Conservation (phyloP, 2,329 filamentous ascomycete species). For the Neofusicoccum parvum region DNA sequence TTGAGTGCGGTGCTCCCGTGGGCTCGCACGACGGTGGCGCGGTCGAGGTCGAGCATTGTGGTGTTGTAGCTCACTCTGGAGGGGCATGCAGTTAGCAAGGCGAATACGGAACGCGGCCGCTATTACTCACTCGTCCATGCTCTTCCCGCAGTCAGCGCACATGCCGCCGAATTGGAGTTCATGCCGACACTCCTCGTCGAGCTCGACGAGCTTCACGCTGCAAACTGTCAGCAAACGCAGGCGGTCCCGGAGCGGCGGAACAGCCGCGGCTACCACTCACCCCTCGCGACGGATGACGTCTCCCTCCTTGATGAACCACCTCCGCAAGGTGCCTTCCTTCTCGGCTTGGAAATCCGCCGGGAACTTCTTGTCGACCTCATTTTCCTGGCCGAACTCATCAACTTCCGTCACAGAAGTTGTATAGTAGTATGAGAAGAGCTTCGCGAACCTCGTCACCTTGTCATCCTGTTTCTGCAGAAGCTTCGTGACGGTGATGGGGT, state of each 20-base stretch:
- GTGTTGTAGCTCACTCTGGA: slow-evolving; percentile 73
- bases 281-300: slow-evolving; percentile 48
- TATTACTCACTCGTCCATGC: slow-evolving; percentile 77
- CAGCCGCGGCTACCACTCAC: slow-evolving; percentile 1
- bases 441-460: slow-evolving; percentile 71
- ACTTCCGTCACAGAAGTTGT: slow-evolving; percentile 69
- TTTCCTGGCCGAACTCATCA: slow-evolving; percentile 73
- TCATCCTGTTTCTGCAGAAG: slow-evolving; percentile 78
- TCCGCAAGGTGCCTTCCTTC: slow-evolving; percentile 74
- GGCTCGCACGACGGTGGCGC: slow-evolving; percentile 91
- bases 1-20: slow-evolving; percentile 88
- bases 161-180: slow-evolving; percentile 88
- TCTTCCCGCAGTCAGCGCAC: slow-evolving; percentile 89
- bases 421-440: slow-evolving; percentile 86
- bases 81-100: not conserved
- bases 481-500: slow-evolving; percentile 90
- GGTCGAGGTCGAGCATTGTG: slow-evolving; percentile 74
- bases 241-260: not conserved
- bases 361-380: slow-evolving; percentile 68
- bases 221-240: slow-evolving; percentile 20
- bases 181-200: slow-evolving; percentile 90
- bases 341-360: slow-evolving; percentile 82
- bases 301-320: slow-evolving; percentile 73
- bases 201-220: slow-evolving; percentile 65
- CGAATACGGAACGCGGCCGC: not conserved